Percentiles rank a stretch among this genome's conserved stretches.
phyloP scores from a whole-genome alignment of 352 stramenopile species.

The Phytophthora boehmeriae region DNA sequence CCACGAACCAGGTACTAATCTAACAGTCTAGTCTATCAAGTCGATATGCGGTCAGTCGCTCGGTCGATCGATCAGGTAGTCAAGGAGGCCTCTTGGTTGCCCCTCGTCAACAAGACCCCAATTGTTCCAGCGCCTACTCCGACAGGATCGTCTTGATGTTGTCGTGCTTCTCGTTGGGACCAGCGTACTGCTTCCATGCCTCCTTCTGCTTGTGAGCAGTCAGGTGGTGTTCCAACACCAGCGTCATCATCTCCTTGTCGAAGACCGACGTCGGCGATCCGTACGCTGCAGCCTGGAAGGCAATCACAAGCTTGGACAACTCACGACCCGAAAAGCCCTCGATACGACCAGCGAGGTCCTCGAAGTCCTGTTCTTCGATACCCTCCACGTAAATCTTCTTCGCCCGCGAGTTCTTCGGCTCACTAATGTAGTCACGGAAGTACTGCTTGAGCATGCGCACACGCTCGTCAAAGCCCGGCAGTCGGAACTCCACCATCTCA shows the following conservation, averaged over 20 bases:
- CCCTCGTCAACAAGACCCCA: constrained; percentile 9
- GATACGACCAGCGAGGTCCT: constrained; percentile 92
- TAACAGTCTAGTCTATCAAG: constrained; percentile 81
- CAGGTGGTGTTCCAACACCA: constrained; percentile 95
- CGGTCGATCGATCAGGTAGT: constrained; percentile 6
- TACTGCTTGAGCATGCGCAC: constrained; percentile 98
- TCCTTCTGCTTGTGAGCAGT: constrained; percentile 94
- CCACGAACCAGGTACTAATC: constrained; percentile 84
- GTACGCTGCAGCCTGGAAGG: constrained; percentile 98
- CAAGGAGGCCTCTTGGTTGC: constrained; percentile 5
- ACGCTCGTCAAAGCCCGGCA: constrained; percentile 94
- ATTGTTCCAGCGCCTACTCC: constrained; percentile 42
- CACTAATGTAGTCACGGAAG: constrained; percentile 96
- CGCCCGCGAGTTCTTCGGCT: constrained; percentile 85
- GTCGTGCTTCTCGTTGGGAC: constrained; percentile 55
- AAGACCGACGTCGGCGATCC: constrained; percentile 94
- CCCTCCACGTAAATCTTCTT: constrained; percentile 92
- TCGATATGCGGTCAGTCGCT: constrained; percentile 30
- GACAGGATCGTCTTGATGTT: constrained; percentile 54
- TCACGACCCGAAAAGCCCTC: constrained; percentile 98
- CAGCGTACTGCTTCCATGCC: constrained; percentile 89
- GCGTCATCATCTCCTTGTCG: constrained; percentile 93
- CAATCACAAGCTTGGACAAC: constrained; percentile 99
- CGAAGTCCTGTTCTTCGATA: constrained; percentile 93
- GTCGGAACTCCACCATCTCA: constrained; percentile 98